Base-by-base conservation (phyloP, 2,329 filamentous ascomycete species). In the Exophiala alcalophila region DNA sequence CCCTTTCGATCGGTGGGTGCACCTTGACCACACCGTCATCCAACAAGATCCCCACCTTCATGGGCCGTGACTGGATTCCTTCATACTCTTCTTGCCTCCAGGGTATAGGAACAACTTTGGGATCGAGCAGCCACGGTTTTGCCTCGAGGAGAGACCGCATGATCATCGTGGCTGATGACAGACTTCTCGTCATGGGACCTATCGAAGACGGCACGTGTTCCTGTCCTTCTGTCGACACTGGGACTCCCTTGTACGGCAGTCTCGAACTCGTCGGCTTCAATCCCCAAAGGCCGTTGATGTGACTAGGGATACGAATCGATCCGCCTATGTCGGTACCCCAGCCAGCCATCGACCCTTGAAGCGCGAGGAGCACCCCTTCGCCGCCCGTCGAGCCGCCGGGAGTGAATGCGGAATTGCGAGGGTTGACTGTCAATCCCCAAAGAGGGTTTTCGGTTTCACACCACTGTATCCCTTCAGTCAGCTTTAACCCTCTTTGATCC, bases 201-300 rank as follows among this genome's bases (percentile, higher is more conserved):
- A 81, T 63, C 0, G 77, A 70, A 0, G 79, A 83, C 1, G 78
- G 78, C 0, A 83, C 74, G 58, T 83, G 78, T 42, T 81, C 76
- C 54, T 83, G 79, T 23, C 80, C 78, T 27, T 81, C 77, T 0
- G 75, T 81, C 0, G 78, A 80, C 0, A 82, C 78, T 0, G 76
- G 68, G 0, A 79, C 75, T 0, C 77, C 78, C 9, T 68, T 57
- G 36, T 82, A 83, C 0, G 80, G 77, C 1, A 81, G 57, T 4
- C 79, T 69, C 2, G 68, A 66, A 50, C 73, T 80, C 76, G 63
- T 70, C 15, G 69, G 72, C 39, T 75, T 74, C 23, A 76, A 59
- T 0, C 71, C 70, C 51, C 71, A 76, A 0, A 74, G 50, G 0
- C 72, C 73, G 45, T 68, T 68, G 50, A 73, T 67, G 26, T 66